Conservation (phyloP, 495 filamentous ascomycete genomes). For the Penicillium canescens region DNA sequence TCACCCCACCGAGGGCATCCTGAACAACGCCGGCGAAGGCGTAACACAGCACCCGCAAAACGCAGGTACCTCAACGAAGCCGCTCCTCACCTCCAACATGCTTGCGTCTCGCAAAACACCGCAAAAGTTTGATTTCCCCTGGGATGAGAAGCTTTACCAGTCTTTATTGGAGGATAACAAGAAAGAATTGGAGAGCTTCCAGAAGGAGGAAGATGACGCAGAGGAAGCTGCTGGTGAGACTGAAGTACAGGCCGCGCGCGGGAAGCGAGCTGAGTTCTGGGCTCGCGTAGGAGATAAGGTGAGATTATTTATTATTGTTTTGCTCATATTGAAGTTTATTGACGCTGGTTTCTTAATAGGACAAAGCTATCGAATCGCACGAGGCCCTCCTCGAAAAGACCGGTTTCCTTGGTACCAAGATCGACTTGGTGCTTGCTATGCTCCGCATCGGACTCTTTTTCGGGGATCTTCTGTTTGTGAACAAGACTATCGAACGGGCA, state of each 20-base stretch:
- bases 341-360: slow-evolving; percentile 51
- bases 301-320: slow-evolving; percentile 21
- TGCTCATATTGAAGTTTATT: slow-evolving; percentile 2
- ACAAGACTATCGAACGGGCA: slow-evolving; percentile 90
- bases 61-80: slow-evolving; percentile 59
- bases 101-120: slow-evolving; percentile 65
- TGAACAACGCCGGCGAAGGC: slow-evolving; percentile 77
- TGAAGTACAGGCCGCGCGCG: slow-evolving; percentile 86
- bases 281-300: slow-evolving; percentile 95
- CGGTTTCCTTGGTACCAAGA: slow-evolving; percentile 90
- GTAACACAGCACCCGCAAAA: slow-evolving; percentile 56
- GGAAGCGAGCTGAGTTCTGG: slow-evolving; percentile 95
- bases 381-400: slow-evolving; percentile 94
- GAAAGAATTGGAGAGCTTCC: slow-evolving; percentile 83
- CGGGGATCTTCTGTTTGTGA: slow-evolving; percentile 83
- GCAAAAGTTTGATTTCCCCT: slow-evolving; percentile 68
- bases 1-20: slow-evolving; percentile 86
- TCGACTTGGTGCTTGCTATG: slow-evolving; percentile 93
- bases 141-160: slow-evolving; percentile 90
- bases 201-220: slow-evolving; percentile 95
- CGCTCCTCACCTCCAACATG: slow-evolving; percentile 57
- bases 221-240: slow-evolving; percentile 94
- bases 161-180: slow-evolving; percentile 84
- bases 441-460: slow-evolving; percentile 96
- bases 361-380: slow-evolving; percentile 87